Percentiles rank a stretch among this genome's conserved stretches.
phyloP scores from a whole-genome alignment of 2,329 filamentous ascomycete species.

The Elsinoe fawcettii region DNA sequence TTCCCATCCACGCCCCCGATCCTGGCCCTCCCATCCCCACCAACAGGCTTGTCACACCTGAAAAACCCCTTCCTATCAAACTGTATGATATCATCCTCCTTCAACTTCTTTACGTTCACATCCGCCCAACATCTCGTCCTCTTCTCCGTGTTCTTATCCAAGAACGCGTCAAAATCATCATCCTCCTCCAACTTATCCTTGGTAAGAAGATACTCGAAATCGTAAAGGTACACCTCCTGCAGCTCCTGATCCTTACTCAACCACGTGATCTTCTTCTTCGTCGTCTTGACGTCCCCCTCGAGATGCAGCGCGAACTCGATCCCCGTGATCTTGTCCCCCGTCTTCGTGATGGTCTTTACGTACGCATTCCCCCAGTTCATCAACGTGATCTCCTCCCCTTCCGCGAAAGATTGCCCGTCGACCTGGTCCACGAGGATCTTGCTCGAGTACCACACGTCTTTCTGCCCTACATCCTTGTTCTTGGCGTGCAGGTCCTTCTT shows the following conservation, averaged over 20 bases:
- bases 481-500: conserved; percentile 84
- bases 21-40: conserved; percentile 2
- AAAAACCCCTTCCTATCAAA: conserved; percentile 91
- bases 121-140: conserved; percentile 71
- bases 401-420: conserved; percentile 72
- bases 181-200: conserved; percentile 88
- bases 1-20: conserved; percentile 11
- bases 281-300: conserved; percentile 87
- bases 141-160: conserved; percentile 68
- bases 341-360: conserved; percentile 57
- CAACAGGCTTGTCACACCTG: conserved; percentile 62
- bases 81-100: conserved; percentile 87
- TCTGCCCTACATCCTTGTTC: conserved; percentile 74
- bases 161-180: conserved; percentile 60
- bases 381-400: conserved; percentile 84
- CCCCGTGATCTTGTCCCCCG: conserved; percentile 49
- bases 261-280: conserved; percentile 96
- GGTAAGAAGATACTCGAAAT: conserved; percentile 89
- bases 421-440: conserved; percentile 76
- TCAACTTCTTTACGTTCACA: conserved; percentile 67
- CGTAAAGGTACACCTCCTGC: conserved; percentile 75
- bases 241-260: conserved; percentile 70
- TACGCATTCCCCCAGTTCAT: conserved; percentile 96
- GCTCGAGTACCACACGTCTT: conserved; percentile 73
- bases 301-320: conserved; percentile 83